A percentile compares a stretch with the other conserved stretches of the same genome.
phyloP scores from a whole-genome alignment of 768 basidiomycete species.

The Erythrobasidium yunnanense region DNA sequence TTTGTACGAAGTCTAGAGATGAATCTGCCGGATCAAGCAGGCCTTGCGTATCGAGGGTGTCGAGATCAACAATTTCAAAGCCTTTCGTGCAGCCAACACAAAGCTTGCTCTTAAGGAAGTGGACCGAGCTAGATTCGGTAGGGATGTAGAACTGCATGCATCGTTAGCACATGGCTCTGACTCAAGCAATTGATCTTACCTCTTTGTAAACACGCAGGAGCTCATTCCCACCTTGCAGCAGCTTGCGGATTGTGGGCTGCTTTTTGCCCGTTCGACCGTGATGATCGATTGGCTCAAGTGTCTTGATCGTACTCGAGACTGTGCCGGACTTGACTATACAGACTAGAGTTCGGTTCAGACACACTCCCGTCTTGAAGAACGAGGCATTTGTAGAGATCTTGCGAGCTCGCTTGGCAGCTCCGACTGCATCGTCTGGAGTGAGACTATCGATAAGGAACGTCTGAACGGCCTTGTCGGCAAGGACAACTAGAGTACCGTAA shows the following conservation, averaged over 20 bases:
- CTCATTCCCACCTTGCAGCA: constrained; percentile 89
- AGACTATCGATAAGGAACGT: constrained; percentile 91
- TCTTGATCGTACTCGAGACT: constrained; percentile 92
- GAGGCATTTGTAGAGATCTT: constrained; percentile 90
- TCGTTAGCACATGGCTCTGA: background rate
- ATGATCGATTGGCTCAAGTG: constrained; percentile 83
- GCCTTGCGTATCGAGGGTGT: constrained; percentile 92
- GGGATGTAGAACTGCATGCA: constrained; percentile 94
- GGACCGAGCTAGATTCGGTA: constrained; percentile 88
- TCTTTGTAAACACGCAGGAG: constrained; percentile 85
- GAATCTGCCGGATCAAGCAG: constrained; percentile 84
- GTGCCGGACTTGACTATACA: constrained; percentile 95
- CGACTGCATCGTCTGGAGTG: constrained; percentile 76
- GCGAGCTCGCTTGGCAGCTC: constrained; percentile 84
- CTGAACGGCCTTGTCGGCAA: constrained; percentile 96
- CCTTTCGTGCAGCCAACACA: constrained; percentile 95
- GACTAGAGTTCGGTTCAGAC: constrained; percentile 78
- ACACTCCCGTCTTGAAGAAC: constrained; percentile 94
- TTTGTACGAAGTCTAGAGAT: constrained; percentile 84
- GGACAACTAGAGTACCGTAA: constrained; percentile 86
- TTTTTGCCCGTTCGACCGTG: constrained; percentile 53
- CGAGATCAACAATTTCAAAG: constrained; percentile 96
- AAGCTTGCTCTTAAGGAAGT: constrained; percentile 91
- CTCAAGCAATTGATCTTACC: constrained; percentile 33
- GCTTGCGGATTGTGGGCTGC: constrained; percentile 65